These are phyloP conservation scores for Penicillium sp. DNA, from an alignment of 2,329 filamentous ascomycete genomes.

Conservation along the genomic window DNA sequence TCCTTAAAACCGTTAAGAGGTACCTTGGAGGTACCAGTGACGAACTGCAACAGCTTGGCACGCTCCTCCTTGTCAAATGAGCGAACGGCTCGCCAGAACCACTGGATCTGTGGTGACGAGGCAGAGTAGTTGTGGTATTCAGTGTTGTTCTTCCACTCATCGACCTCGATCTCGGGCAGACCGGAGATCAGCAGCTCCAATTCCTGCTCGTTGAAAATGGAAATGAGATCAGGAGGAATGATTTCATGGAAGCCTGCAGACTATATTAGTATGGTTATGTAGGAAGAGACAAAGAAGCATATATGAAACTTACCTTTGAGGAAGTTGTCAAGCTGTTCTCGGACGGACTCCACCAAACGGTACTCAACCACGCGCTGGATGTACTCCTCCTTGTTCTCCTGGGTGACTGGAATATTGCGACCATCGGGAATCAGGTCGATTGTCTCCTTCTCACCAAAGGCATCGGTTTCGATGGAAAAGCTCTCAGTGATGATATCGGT, in stretches of 20 bases:
- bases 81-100: conserved; percentile 98
- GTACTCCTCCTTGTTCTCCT: conserved; percentile 98
- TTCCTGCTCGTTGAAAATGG: conserved; percentile 98
- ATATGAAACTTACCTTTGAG: conserved; percentile 57
- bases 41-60: conserved; percentile 94
- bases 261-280: background rate
- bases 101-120: conserved; percentile 94
- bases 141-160: conserved; percentile 99
- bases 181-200: conserved; percentile 95
- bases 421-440: conserved; percentile 86
- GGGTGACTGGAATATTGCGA: conserved; percentile 87
- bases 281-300: conserved; percentile 36
- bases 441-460: conserved; percentile 84
- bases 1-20: conserved; percentile 99
- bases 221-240: conserved; percentile 87
- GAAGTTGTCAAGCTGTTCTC: conserved; percentile 92
- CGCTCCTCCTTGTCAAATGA: conserved; percentile 99
- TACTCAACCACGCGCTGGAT: conserved; percentile 93
- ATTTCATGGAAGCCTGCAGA: conserved; percentile 79
- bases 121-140: conserved; percentile 98
- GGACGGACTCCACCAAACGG: conserved; percentile 85
- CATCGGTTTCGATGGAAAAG: conserved; percentile 90
- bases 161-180: conserved; percentile 93
- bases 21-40: conserved; percentile 97
- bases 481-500: conserved; percentile 96